Base-by-base conservation (phyloP, 176 grass and related monocot species). In the Paspalum vaginatum region DNA sequence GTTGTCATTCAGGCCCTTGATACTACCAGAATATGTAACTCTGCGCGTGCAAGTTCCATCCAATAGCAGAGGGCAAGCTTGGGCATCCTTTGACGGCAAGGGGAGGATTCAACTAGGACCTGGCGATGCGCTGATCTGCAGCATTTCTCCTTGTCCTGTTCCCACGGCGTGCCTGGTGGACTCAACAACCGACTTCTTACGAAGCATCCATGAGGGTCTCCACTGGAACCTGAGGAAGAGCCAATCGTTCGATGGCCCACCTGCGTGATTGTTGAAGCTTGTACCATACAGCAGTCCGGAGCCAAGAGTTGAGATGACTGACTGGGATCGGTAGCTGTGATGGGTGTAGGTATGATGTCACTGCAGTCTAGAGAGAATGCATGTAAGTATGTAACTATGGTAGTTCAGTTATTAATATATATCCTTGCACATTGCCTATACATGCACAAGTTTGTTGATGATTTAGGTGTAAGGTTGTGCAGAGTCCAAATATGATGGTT, bases 41-140 rank as follows among this genome's bases (percentile, higher is more conserved):
- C 67, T 99, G 45, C 90, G 93, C 1, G 83, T 99, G 9, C 93
- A 99, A 86, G 93, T 93, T n/a, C 97, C 97, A 1, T 90, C 72
- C 74, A 99, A 99, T 56, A 96, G 97, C 76, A 86, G 97, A 24
- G 97, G 97, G 0, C 88, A 93, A 21, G 97, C 93, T 0, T 99
- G 97, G 93, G 97, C 97, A 21, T 99, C 97, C 25, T 96, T 99
- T 61, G 97, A 99, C 9, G 97, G 93, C 68, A 99, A 99, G 78
- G 96, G 91, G 54, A 79, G 96, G 57, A 93, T 91, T 58, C 88
- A 86, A 71, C 84, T 99, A 16, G 75, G 88, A 8, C 87, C 88
- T 0, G 96, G 96, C 5, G 97, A 99, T 9, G 91, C 93, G 0
- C 88, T 99, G 46, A 96, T 99, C 88, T 93, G 93, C 81, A 99